These are phyloP conservation scores for Metarhizium sp. DNA, from an alignment of 2,329 filamentous ascomycete genomes.

Conservation along the genomic window DNA sequence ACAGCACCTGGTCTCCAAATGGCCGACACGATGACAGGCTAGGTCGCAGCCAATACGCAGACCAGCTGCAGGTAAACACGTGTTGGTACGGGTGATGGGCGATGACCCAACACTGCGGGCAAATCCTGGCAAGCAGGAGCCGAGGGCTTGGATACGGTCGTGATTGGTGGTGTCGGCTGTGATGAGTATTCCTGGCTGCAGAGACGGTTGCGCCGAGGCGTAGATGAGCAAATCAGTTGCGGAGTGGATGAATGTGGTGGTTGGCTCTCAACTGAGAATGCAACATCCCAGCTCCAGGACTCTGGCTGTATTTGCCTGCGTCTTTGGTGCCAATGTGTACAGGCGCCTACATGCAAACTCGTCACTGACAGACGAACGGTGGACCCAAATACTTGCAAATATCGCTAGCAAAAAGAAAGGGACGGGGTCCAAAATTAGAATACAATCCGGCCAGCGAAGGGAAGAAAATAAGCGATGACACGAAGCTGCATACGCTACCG, in stretches of 20 bases:
- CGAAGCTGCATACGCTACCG: no score
- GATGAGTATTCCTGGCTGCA: slow-evolving; percentile 1
- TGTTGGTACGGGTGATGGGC: neutral
- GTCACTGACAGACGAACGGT: no score
- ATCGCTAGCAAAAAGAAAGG: no score
- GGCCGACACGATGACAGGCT: neutral
- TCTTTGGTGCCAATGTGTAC: no score
- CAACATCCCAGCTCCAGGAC: no score
- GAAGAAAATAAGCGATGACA: neutral
- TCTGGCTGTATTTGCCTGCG: no score
- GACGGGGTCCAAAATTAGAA: no score
- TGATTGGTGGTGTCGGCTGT: slow-evolving; percentile 4
- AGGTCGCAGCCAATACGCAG: neutral
- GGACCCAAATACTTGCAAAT: no score
- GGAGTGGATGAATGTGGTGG: neutral
- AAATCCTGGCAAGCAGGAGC: neutral
- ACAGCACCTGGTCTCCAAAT: neutral
- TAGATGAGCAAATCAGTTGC: slow-evolving; percentile 1
- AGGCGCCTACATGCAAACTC: no score
- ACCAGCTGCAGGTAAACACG: slow-evolving; percentile 1
- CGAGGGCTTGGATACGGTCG: neutral
- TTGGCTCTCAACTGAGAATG: no score
- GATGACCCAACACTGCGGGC: neutral
- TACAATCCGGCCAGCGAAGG: no score
- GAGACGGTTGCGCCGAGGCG: neutral